phyloP scores from a whole-genome alignment of 495 filamentous ascomycete species.

The Neurospora hispaniola region DNA sequence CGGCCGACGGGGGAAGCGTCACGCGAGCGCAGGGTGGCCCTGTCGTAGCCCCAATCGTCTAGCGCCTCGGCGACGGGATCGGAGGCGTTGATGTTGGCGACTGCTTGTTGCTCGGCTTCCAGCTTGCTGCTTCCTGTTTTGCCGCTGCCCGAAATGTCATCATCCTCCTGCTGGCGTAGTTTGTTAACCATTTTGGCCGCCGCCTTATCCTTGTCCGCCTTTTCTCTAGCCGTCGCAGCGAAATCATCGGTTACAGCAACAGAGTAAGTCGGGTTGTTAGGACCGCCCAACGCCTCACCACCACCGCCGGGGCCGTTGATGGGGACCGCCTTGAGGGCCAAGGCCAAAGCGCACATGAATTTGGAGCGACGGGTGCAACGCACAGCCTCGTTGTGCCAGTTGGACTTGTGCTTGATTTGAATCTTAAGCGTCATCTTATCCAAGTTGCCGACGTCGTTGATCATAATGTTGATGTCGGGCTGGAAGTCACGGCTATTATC shows the following conservation, averaged over 20 bases:
- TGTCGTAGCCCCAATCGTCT: slow-evolving; percentile 33
- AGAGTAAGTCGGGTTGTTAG: slow-evolving; percentile 59
- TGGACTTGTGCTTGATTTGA: slow-evolving; percentile 84
- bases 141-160: slow-evolving; percentile 1
- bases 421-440: slow-evolving; percentile 77
- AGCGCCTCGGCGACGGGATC: slow-evolving; percentile 25
- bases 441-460: slow-evolving; percentile 71
- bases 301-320: slow-evolving; percentile 76
- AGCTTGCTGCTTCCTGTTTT: slow-evolving; percentile 8
- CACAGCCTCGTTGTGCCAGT: slow-evolving; percentile 88
- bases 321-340: slow-evolving; percentile 75
- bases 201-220: slow-evolving; percentile 51
- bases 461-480: slow-evolving; percentile 65
- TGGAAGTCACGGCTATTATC: slow-evolving; percentile 91
- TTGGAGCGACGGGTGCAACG: slow-evolving; percentile 78
- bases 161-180: background rate
- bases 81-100: slow-evolving; percentile 26
- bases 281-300: slow-evolving; percentile 53
- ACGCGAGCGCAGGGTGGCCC: slow-evolving; percentile 21
- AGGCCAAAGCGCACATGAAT: slow-evolving; percentile 89
- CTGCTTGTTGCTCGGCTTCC: slow-evolving; percentile 25
- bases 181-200: slow-evolving; percentile 46
- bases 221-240: slow-evolving; percentile 47
- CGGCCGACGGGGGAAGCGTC: slow-evolving; percentile 22
- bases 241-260: slow-evolving; percentile 59